Evolutionary conservation across 768 basidiomycete species (phyloP).

Genomic region (Boletus coccyginus): DNA sequence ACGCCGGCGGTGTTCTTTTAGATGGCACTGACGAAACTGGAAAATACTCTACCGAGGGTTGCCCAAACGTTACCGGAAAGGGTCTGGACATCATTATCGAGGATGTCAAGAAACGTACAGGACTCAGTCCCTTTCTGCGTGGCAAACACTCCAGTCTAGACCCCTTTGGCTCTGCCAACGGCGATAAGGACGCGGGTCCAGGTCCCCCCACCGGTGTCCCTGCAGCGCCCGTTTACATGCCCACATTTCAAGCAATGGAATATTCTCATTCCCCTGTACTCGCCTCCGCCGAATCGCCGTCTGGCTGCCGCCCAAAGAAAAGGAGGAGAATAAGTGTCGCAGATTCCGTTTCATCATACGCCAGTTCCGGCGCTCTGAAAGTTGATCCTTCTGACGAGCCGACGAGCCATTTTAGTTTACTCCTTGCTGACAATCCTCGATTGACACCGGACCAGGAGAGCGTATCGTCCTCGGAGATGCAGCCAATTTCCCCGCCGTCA

Average conservation of each 20-base stretch:
- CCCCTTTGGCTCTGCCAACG: slow-evolving; percentile 42
- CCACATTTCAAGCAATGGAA: slow-evolving; percentile 40
- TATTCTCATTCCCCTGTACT: slow-evolving; percentile 35
- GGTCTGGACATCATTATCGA: slow-evolving; percentile 50
- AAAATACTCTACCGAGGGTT: slow-evolving; percentile 30
- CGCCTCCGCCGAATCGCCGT: slow-evolving; percentile 28
- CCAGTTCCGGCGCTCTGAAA: slow-evolving; percentile 26
- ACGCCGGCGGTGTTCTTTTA: slow-evolving; percentile 31
- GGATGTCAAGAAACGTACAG: slow-evolving; percentile 47
- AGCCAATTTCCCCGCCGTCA: slow-evolving; percentile 30
- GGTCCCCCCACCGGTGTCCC: slow-evolving; percentile 22
- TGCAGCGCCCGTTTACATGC: slow-evolving; percentile 37
- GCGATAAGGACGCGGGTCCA: slow-evolving; percentile 34
- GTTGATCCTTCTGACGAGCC: slow-evolving; percentile 25
- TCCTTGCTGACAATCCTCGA: slow-evolving; percentile 28
- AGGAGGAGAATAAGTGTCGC: slow-evolving; percentile 36
- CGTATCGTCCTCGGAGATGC: slow-evolving; percentile 33
- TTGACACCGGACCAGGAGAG: slow-evolving; percentile 34
- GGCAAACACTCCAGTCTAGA: slow-evolving; percentile 51
- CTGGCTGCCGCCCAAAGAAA: slow-evolving; percentile 31
- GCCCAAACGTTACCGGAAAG: slow-evolving; percentile 45
- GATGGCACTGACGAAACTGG: slow-evolving; percentile 25
- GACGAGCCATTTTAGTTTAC: slow-evolving; percentile 16
- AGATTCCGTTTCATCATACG: slow-evolving; percentile 35
- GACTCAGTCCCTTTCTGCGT: slow-evolving; percentile 46